A percentile compares a stretch with the other conserved stretches of the same genome.
These are phyloP conservation scores for Aspergillus incahuasiensis DNA, from an alignment of 495 filamentous ascomycete genomes.

Conservation along the genomic window DNA sequence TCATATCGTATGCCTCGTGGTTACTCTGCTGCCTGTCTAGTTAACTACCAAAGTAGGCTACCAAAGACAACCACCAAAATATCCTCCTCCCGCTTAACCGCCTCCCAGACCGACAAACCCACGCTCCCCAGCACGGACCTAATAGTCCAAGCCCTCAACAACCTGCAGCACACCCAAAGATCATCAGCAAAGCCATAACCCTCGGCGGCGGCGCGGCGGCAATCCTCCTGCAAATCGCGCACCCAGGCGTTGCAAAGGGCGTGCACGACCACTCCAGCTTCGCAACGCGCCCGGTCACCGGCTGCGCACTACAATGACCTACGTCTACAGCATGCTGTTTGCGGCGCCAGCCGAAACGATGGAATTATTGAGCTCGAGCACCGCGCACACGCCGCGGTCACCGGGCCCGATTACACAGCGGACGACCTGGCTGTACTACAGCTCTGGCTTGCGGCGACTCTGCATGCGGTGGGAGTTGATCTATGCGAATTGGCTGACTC, in stretches of 20 bases:
- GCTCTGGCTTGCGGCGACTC: constrained; percentile 41
- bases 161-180: constrained; percentile 27
- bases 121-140: not conserved
- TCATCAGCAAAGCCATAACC: constrained; percentile 35
- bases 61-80: not conserved
- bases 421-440: constrained; percentile 34
- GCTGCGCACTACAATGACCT: constrained; percentile 42
- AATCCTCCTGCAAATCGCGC: constrained; percentile 38
- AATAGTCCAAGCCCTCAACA: constrained; percentile 14
- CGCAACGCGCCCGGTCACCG: constrained; percentile 33
- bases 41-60: too few relatives aligned
- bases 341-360: constrained; percentile 32
- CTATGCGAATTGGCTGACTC: constrained; percentile 32
- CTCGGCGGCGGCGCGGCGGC: constrained; percentile 34
- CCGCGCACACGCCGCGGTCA: constrained; percentile 29
- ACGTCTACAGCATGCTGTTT: constrained; percentile 40
- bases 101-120: constrained; percentile 1
- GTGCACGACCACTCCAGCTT: constrained; percentile 38
- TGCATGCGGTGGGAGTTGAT: constrained; percentile 33
- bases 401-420: constrained; percentile 29
- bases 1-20: too few relatives aligned
- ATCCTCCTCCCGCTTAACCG: not conserved
- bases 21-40: too few relatives aligned
- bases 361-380: constrained; percentile 34
- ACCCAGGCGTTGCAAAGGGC: constrained; percentile 33